phyloP scores from a whole-genome alignment of 331 rosid genomes.

The Telfairia occidentalis region DNA sequence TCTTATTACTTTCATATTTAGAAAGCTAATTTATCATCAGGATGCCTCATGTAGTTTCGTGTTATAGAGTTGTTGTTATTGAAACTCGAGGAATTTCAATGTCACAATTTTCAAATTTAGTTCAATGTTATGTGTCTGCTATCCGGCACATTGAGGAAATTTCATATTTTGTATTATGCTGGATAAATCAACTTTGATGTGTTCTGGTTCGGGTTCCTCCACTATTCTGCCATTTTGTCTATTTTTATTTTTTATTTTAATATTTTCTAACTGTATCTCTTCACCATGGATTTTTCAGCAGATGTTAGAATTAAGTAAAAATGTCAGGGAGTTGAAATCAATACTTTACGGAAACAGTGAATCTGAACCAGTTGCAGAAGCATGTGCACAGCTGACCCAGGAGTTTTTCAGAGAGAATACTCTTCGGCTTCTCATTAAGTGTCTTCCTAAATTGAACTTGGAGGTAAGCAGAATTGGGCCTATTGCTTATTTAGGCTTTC shows the following conservation, averaged over 20 bases:
- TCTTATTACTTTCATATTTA: neutral
- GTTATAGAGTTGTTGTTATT: neutral
- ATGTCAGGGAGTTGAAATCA: constrained; percentile 27
- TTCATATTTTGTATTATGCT: neutral
- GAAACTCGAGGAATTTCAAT: neutral
- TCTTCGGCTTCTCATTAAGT: constrained; percentile 21
- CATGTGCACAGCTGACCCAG: constrained; percentile 31
- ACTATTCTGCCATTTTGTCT: neutral
- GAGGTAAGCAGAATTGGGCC: constrained; percentile 16
- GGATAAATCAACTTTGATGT: neutral
- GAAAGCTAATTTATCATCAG: neutral
- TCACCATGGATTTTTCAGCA: constrained; percentile 3
- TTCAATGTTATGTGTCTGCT: neutral
- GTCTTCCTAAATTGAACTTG: constrained; percentile 24
- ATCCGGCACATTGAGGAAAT: neutral
- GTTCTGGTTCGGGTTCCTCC: neutral
- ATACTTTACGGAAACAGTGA: constrained; percentile 28
- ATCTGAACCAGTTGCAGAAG: constrained; percentile 27
- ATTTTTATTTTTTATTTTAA: neutral
- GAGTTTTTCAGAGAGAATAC: constrained; percentile 33
- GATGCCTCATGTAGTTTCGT: neutral
- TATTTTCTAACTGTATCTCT: constrained; percentile 4
- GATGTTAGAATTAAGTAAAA: constrained; percentile 26
- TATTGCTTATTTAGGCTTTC: neutral
- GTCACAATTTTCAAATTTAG: neutral